Conservation (phyloP, 176 grass and related monocot genomes). For the Saccharum officinarum region DNA sequence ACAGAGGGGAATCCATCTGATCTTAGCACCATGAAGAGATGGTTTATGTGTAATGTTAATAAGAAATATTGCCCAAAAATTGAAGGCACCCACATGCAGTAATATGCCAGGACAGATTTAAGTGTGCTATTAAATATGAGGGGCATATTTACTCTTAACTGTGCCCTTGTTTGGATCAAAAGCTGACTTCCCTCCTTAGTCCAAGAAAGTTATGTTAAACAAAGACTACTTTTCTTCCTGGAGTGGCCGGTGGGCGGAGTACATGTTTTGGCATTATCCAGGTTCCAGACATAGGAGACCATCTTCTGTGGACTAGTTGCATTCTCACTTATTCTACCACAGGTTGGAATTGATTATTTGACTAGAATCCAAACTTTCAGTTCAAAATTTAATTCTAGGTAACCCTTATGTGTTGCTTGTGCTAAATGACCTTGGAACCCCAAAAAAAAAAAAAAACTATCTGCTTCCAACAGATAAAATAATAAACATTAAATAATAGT, state of each 20-base stretch:
- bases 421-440: background rate
- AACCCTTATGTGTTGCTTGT: background rate
- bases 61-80: background rate
- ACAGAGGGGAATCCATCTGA: background rate
- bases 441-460: background rate
- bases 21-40: background rate
- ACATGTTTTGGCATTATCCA: background rate
- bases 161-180: conserved; percentile 1
- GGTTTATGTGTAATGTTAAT: background rate
- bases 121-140: background rate
- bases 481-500: background rate
- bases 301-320: background rate
- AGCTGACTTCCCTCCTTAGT: background rate
- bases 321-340: background rate
- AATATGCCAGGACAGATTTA: background rate
- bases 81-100: background rate
- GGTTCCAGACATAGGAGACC: background rate
- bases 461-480: background rate
- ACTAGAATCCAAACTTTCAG: background rate
- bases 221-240: background rate
- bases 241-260: background rate
- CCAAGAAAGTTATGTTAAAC: background rate
- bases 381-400: background rate
- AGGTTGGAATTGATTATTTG: background rate
- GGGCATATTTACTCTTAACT: background rate